Base-by-base conservation (phyloP, 192 early-diverging fungal genomes). In the Coemansia sp. region DNA sequence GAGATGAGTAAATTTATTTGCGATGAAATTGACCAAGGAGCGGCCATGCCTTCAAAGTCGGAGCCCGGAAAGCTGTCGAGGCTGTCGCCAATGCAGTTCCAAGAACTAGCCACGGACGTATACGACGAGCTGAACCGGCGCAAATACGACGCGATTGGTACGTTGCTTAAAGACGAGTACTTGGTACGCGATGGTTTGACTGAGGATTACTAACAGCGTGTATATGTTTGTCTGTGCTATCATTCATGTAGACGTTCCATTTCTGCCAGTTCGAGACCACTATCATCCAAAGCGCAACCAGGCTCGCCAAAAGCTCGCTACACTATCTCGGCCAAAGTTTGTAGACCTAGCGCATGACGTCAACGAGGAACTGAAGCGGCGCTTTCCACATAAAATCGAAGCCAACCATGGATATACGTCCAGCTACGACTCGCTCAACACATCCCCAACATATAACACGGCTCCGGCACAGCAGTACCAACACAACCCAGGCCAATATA, bases 251-350 rank as follows among this genome's bases (percentile, higher is more conserved):
- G 91, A 53, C 9, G 57, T 90, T 32, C 92, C 94, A 5, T 95
- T 91, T 74, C 85, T 97, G 45, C 88, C 89, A 5, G 90, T 94
- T 27, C 82, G 90, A 21, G 89, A 94, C 70, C 91, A 94, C 51
- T 97, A 93, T 74, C 96, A 98, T 78, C 81, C 81, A 34, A 84
- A 96, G 72, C 90, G 97, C 45, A 99, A 99, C 83, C 95, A 96
- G 74, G 96, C 95, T 4, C 89, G 97, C 25, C 94, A 94, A 72
- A 99, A 99, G 77, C 87, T 99, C 9, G 92, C 95, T n/a, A 95
- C 95, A 5, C 86, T 99, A 11, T 91, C 94, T 11, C 85, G 75
- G 62, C 69, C 85, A 72, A 89, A 95, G 62, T 99, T 98, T 85
- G 92, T 94, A 61, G 95, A 98, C 69, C 86, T 99, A 45, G 94